phyloP scores from a whole-genome alignment of 1,139 yeast species.

The Suhomyces wounanorum region DNA sequence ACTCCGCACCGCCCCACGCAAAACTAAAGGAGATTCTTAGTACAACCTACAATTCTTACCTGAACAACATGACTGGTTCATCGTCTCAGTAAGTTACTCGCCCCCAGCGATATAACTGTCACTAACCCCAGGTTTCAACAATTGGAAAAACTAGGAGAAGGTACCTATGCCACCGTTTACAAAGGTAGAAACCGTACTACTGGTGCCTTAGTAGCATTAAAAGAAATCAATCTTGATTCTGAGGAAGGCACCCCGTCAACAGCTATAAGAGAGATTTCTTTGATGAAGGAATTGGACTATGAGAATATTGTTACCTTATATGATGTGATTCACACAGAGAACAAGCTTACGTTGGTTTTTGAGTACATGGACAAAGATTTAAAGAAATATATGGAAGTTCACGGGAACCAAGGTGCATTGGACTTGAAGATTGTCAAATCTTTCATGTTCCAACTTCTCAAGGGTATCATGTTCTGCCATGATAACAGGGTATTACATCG shows the following conservation, averaged over 20 bases:
- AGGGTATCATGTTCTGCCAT: slow-evolving; percentile 93
- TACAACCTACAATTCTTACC: background rate
- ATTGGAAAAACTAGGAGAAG: slow-evolving; percentile 93
- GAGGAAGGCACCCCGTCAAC: slow-evolving; percentile 99
- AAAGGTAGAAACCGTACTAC: slow-evolving; percentile 91
- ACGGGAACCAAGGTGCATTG: slow-evolving; percentile 80
- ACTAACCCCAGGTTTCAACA: slow-evolving; percentile 43
- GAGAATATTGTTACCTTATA: slow-evolving; percentile 91
- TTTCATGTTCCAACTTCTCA: slow-evolving; percentile 88
- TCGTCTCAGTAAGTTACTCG: slow-evolving; percentile 30
- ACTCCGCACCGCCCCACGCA: background rate
- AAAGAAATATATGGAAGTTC: slow-evolving; percentile 90
- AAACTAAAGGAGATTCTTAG: background rate
- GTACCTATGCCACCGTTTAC: slow-evolving; percentile 97
- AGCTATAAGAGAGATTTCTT: slow-evolving; percentile 92
- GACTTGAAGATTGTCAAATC: slow-evolving; percentile 80
- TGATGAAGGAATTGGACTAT: slow-evolving; percentile 94
- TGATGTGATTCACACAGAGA: slow-evolving; percentile 96
- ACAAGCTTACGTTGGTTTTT: slow-evolving; percentile 89
- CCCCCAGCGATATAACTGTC: background rate
- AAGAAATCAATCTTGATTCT: slow-evolving; percentile 90
- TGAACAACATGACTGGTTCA: slow-evolving; percentile 27
- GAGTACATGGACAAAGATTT: slow-evolving; percentile 93
- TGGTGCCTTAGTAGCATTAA: slow-evolving; percentile 90
- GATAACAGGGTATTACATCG: slow-evolving; percentile 93